Base-by-base conservation (phyloP, 352 stramenopile genomes). In the Phytophthora cryptogea region DNA sequence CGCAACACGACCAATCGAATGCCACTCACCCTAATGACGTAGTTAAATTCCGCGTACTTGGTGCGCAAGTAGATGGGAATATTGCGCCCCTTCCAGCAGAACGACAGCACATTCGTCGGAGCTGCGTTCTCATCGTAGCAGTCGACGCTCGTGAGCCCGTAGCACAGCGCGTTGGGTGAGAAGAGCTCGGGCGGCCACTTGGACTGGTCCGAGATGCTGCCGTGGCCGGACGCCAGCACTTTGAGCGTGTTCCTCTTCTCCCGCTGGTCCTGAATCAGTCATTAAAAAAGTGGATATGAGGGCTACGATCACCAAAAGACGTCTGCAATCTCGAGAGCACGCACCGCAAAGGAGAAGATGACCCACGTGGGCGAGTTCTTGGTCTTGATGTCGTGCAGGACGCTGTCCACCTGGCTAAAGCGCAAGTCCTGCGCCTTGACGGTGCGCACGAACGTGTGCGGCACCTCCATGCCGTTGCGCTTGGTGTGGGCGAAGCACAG, bases 21-120 rank as follows among this genome's bases (percentile, higher is more conserved):
- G 14, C 10, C 31, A 69, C 76, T 52, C 47, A 92, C 86, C 54
- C 82, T 70, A 61, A 96, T 96, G 36, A 92, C 80, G 46, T 94
- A 87, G 62, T 96, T 90, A 64, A 93, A 96, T 66, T 96, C 87
- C 3, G 85, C 85, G 68, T 89, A 92, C 54, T 96, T 96, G 6
- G 84, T 92, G 43, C 87, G 83, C 36, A 94, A 40, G 40, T 92
- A 91, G 50, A 96, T 93, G 3, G 87, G 85, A 8, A 94, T 61
- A 46, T 81, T 92, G n/a, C 79, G 68, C 42, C 87, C 87, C 76
- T 96, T 96, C 87, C 87, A 96, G 73, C 85, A 94, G 46, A 94
- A 94, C 26, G 87, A 96, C 23, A 94, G 54, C 33, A 92, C 86
- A 28, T 77, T 88, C 11, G 83, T 80, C 14, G 83, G 78, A 30